Base-by-base conservation (phyloP, 2,329 filamentous ascomycete species). In the Fusarium xyrophilum region DNA sequence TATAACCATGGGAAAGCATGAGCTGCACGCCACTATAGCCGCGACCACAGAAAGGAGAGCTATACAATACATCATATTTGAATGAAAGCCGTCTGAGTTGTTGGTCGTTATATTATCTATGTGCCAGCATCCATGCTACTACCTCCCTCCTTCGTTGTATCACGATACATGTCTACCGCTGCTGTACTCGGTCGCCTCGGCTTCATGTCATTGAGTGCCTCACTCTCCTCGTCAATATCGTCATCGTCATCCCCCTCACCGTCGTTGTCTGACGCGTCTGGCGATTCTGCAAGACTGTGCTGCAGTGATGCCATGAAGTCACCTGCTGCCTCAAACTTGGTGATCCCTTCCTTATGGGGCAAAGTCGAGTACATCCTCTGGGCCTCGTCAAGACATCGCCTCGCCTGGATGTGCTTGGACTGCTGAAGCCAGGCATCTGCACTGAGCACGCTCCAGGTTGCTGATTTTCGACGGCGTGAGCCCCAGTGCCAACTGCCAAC, bases 401-500 rank as follows among this genome's bases (percentile, higher is more conserved):
- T 91, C 2, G 93, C 92, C 74, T 96, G 91, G 17, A 91, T 87
- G 55, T 89, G 88, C 75, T 95, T 94, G 35, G 86, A 88, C 66
- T 94, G 86, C 52, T 86, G 86, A 56, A 95, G 83, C 96, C 96
- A 99, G 3, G 89, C 86, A 73, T 97, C 91, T 1, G 93, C 90
- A 3, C 92, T 91, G 39, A 97, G 84, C 25, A 96, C 85, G 69
- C 90, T 91, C 94, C 94, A 99, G 68, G 97, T 86, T 0, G 92
- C 96, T 4, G 94, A 92, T 82, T 97, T 99, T 50, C 96, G 86
- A 63, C 85, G 86, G 65, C 95, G 86, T 12, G 86, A 85, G 19
- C 94, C 93, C 84, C 89, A 91, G 38, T 82, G 82, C 63, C 89
- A 86, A 12, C 85, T 86, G 2, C 90, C 89, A 6, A 88, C 80